Evolutionary conservation across 176 grass and related monocot species (phyloP), one percentile per base, ranked within the genome.

Genomic region (Lolium multiflorum): DNA sequence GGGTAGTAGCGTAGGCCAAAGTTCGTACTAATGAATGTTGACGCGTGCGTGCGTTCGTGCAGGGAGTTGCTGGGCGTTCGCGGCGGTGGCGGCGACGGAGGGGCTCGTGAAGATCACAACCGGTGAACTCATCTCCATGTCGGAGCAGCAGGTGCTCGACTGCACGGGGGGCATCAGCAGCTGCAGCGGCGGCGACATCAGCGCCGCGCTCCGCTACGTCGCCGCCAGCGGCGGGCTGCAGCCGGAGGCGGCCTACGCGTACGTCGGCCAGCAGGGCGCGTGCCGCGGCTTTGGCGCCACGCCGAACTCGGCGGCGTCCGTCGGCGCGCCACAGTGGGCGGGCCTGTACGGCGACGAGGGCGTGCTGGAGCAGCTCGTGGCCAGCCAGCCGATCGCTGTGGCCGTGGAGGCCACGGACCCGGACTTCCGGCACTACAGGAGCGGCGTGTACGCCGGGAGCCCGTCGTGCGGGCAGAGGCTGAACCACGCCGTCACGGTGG

Each of bases 51-150:
- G 28, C 71, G 25, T 62, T 6, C 28, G 24, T 14, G 46, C 57
- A 92, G 90, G 90, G 50, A 80, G 68, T 58, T 92, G 90, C 59
- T 92, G 90, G 90, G 90, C 90, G 9, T 88, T 92, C 55, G 13
- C 86, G 22, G 82, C 90, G 31, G 86, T 88, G 52, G 90, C 68
- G 54, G 90, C 86, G 38, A 72, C 67, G 12, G 90, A 92, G 65
- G 70, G 90, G 38, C 62, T 85, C 6, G 86, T 82, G 11, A 44
- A 82, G 73, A 51, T 85, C 38, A 8, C 26, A 35, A 88, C 90
- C n/a, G 77, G 90, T 17, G 10, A 71, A 25, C 72, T 92, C 76
- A 85, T 71, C 48, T 82, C 90, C 39, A 68, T 88, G 76, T 92
- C 90, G 65, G 82, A 92, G 59, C 90, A 92, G 44, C 81, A 92